Conservation (phyloP, 139 green algal species). For the Chlorella ohadii region DNA sequence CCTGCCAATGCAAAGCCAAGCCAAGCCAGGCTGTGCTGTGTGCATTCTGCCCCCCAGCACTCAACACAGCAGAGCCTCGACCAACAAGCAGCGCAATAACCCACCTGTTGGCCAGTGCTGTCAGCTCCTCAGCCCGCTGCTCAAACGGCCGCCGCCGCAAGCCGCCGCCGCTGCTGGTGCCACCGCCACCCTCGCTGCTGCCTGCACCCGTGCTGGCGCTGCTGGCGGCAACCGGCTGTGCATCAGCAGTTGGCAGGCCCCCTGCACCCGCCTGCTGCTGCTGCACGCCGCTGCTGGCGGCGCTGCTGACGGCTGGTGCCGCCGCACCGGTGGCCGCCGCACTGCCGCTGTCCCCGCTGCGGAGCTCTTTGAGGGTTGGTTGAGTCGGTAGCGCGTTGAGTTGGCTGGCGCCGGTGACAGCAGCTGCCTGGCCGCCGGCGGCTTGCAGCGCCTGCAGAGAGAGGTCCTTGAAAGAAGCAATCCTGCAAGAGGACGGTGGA, state of each 20-base stretch:
- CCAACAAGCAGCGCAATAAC: no score
- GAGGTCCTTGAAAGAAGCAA: conserved; percentile 9
- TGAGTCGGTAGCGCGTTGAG: not conserved
- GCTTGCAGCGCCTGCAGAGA: not conserved
- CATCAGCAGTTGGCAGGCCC: not conserved
- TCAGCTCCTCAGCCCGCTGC: not conserved
- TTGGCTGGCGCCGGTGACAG: not conserved
- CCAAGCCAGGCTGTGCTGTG: no score
- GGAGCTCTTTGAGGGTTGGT: not conserved
- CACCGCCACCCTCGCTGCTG: not conserved
- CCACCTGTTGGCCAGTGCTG: not conserved
- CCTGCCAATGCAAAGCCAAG: not conserved
- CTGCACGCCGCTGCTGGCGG: no score
- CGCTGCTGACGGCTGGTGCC: not conserved
- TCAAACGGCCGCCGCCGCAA: conserved; percentile 3
- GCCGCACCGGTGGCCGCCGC: not conserved
- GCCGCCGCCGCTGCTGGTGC: not conserved
- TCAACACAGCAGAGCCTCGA: no score
- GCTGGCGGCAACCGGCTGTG: not conserved
- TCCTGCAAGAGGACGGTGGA: not conserved
- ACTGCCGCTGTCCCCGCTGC: not conserved
- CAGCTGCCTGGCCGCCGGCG: not conserved
- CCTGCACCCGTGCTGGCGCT: not conserved
- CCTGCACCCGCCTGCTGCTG: not conserved
- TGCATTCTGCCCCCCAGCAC: no score